Evolutionary conservation across 2,329 filamentous ascomycete species (phyloP), one percentile per base, ranked within the genome.

Genomic region (Beauveria pseudobassiana): DNA sequence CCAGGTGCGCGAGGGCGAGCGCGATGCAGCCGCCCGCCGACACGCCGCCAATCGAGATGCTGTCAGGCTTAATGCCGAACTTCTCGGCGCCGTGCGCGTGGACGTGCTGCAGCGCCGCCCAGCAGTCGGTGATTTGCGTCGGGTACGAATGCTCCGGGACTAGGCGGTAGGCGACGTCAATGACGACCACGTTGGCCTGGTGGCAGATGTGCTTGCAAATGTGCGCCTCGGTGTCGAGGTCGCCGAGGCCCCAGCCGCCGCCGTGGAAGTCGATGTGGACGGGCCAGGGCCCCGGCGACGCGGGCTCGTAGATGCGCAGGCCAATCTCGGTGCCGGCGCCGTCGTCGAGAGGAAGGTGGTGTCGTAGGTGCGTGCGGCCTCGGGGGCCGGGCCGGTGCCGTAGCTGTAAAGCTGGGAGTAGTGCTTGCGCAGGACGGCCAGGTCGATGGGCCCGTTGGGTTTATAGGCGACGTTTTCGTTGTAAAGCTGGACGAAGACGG

Each of bases 111-210:
- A 82, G 66, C 2, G 76, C 77, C 7, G 75, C 76, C 68, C 78
- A 82, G 55, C 76, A 76, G 69, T 83, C 81, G n/a, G 78, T 74
- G 20, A 79, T 73, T 34, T 72, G 73, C 16, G 75, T 74, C n/a
- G 81, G 81, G 62, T 80, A 82, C 5, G 76, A 69, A 64, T 76
- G 67, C 67, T 82, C 80, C 9, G 81, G 81, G 0, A 80, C 77
- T 1, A 82, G 74, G 5, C 80, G 76, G 65, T 83, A 84, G n/a
- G 69, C 79, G 12, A 82, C 76, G 65, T 81, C 78, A 59, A 84
- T 73, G 30, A 82, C 78, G 16, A 72, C 74, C 30, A 79, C 78
- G 28, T 72, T 70, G 24, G 75, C 76, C 51, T 75, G 71, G 30
- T 72, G 70, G 68, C 75, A 79, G 26, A 82, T 72, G 64, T 81